Conservation (phyloP, 768 basidiomycete genomes). For the Collybia sordida region DNA sequence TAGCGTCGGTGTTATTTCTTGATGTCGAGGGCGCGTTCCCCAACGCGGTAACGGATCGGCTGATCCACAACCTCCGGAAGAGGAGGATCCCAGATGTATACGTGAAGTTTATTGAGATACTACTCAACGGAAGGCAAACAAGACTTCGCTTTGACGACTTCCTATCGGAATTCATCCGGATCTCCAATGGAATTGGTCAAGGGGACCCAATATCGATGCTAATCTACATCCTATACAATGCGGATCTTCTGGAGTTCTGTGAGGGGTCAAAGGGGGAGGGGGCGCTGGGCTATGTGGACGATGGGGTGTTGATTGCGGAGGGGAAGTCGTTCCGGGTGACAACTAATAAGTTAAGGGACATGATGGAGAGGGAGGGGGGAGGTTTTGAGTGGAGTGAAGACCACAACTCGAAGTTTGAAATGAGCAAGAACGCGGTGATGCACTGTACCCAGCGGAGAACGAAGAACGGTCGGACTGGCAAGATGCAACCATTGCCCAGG, state of each 20-base stretch:
- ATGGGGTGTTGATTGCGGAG: neutral
- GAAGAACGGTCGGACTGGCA: neutral
- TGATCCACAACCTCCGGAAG: too few relatives aligned
- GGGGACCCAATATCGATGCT: slow-evolving; percentile 21
- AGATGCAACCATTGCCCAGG: neutral
- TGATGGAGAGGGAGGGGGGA: slow-evolving; percentile 11
- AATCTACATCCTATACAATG: slow-evolving; percentile 24
- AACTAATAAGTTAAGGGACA: neutral
- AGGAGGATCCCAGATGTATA: too few relatives aligned
- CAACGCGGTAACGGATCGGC: too few relatives aligned
- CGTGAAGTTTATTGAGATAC: neutral
- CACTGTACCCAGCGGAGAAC: slow-evolving; percentile 1
- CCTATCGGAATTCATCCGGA: neutral
- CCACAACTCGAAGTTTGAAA: slow-evolving; percentile 23
- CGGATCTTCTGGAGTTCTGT: slow-evolving; percentile 16
- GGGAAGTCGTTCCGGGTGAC: neutral
- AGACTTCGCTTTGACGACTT: neutral
- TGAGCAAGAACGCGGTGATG: slow-evolving; percentile 18
- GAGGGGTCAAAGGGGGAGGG: neutral
- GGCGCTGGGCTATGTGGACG: slow-evolving; percentile 5
- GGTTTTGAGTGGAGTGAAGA: slow-evolving; percentile 12
- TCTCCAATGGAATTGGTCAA: slow-evolving; percentile 20
- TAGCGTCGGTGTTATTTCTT: too few relatives aligned
- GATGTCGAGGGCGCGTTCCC: too few relatives aligned
- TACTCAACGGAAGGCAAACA: neutral